Evolutionary conservation across 345 rosid species (phyloP), one percentile per base, ranked within the genome.

Genomic region (Corchorus capsularis): DNA sequence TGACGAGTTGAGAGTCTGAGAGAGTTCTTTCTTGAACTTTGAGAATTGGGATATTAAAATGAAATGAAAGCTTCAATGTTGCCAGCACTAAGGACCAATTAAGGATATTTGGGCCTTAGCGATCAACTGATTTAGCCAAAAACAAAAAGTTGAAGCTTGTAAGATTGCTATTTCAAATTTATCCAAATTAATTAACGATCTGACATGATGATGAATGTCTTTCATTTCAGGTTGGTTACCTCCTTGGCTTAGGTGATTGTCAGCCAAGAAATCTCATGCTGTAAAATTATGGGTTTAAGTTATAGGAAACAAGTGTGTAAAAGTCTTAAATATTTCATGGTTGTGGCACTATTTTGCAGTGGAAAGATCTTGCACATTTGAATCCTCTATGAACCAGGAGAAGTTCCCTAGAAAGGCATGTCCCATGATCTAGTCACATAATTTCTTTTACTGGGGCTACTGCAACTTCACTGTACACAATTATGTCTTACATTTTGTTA

Each of bases 181-280:
- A n/a, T n/a, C n/a, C n/a, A n/a, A n/a, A n/a, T n/a, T n/a, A n/a
- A n/a, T n/a, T n/a, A n/a, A n/a, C n/a, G n/a, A n/a, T n/a, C n/a
- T n/a, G n/a, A n/a, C n/a, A n/a, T 56, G 22, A 75, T 43, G 45
- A n/a, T 5, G n/a, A n/a, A n/a, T 37, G 80, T 13, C 63, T 76
- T 74, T 77, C 67, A 43, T 82, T 83, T 80, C 92, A 95, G 98
- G 99, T 93, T 73, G 99, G 99, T 70, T 96, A 96, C 80, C 93
- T 96, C 86, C 99, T 96, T 70, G 99, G 99, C 68, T 87, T 96
- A 83, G 99, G 99, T 75, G 99, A 96, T 92, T 91, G 98, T 69
- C 99, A 96, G 79, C 99, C 99, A 60, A 91, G 99, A 79, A 96
- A 96, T 84, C 98, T 96, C 80, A 93, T 96, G 98, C 86, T 96